Evolutionary conservation across 352 stramenopile genomes (phyloP).

Genomic region (Hyaloperonospora arabidopsidis): DNA sequence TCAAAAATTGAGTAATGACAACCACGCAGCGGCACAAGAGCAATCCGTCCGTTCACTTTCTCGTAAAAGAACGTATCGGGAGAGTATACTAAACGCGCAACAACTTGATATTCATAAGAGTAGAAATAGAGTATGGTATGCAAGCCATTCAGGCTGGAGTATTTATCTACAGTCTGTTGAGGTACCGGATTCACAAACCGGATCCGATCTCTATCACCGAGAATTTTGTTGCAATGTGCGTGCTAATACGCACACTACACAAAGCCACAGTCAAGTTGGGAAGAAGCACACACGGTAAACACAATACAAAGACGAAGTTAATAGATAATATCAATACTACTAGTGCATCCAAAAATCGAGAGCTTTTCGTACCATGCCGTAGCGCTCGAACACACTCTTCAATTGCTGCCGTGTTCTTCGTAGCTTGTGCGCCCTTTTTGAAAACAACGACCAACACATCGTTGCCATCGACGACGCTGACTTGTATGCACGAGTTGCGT

Average conservation of each 20-base stretch:
- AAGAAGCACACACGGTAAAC: background rate
- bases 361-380: constrained; percentile 46
- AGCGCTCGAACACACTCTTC: constrained; percentile 74
- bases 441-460: constrained; percentile 81
- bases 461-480: constrained; percentile 72
- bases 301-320: background rate
- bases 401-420: constrained; percentile 69
- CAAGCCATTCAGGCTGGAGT: too few relatives aligned
- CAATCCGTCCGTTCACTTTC: constrained; percentile 1
- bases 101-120: too few relatives aligned
- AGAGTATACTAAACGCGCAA: constrained; percentile 12
- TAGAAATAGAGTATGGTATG: too few relatives aligned
- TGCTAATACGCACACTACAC: constrained; percentile 54
- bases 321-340: background rate
- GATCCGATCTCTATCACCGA: constrained; percentile 26
- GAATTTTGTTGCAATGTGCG: constrained; percentile 59
- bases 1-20: constrained; percentile 18
- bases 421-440: constrained; percentile 63
- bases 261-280: background rate
- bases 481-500: constrained; percentile 79
- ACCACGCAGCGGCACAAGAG: background rate
- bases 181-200: too few relatives aligned
- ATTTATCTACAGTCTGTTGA: too few relatives aligned
- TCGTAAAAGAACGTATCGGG: constrained; percentile 4
- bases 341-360: background rate